Evolutionary conservation across 179 eudicot genomes (phyloP), one percentile per base, ranked within the genome.

Genomic region (Beta macrorhiza): DNA sequence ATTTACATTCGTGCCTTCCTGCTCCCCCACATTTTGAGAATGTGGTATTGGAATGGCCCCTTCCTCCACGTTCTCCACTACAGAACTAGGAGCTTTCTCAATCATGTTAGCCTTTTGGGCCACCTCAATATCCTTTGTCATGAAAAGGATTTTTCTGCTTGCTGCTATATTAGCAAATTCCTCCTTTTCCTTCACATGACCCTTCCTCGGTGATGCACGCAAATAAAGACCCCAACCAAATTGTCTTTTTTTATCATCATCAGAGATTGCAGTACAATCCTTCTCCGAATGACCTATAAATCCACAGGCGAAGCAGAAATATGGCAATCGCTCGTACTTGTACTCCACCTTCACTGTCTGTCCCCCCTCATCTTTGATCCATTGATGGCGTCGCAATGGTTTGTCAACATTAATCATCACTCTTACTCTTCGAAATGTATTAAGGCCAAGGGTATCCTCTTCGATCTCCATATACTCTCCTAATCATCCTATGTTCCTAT

Each of bases 401-500:
- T 69, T 69, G 2, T 7, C 16, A 0, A 69, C 22, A 44, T 69
- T 52, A 1, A 69, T 7, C 22, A 16, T 1, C 1, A 44, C 3
- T 2, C 53, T 19, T 19, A 69, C 10, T 2, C 25, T 6, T 1
- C 25, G 1, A 44, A 12, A 69, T 0, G 0, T 22, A 1, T 16
- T 5, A 7, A 69, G 1, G 3, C n/a, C n/a, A 4, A 37, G 71
- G 0, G 16, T 6, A 32, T 67, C 71, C 0, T 67, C 71, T 15
- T 67, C 49, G 0, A 67, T 16, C 10, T 37, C 71, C 17, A 67
- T 29, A 0, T 13, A 10, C 2, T 25, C 47, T 6, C 73, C 53
- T 1, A 69, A 0, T 0, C 10, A 15, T 5, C n/a, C n/a, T n/a
- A n/a, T n/a, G n/a, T n/a, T 8, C 0, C 5, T 0, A 7, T 16